These are phyloP conservation scores for Pythium insidiosum DNA, from an alignment of 352 stramenopile genomes.

Conservation along the genomic window DNA sequence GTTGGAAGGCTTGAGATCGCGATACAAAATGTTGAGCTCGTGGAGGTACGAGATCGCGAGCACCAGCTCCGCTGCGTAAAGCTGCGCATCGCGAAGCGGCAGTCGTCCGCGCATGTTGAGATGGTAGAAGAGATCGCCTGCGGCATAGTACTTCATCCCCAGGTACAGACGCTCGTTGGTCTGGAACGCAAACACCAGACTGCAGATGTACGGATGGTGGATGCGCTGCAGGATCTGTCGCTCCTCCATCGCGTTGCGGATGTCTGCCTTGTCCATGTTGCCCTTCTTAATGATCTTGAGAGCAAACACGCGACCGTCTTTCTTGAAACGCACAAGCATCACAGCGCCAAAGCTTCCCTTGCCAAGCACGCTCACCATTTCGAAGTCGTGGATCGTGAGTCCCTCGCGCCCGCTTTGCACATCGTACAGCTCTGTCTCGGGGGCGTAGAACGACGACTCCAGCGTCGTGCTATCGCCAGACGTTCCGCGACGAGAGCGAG, in stretches of 20 bases:
- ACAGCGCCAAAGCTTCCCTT: constrained; percentile 85
- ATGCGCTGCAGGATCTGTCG: constrained; percentile 85
- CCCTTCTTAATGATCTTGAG: constrained; percentile 89
- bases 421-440: constrained; percentile 16
- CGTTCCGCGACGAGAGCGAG: constrained; percentile 6
- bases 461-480: constrained; percentile 15
- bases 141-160: constrained; percentile 88
- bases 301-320: constrained; percentile 81
- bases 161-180: constrained; percentile 85
- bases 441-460: constrained; percentile 9
- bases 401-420: no score
- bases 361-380: constrained; percentile 84
- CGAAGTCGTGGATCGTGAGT: constrained; percentile 86
- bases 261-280: constrained; percentile 80
- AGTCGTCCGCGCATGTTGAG: constrained; percentile 77
- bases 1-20: constrained; percentile 85
- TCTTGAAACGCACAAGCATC: constrained; percentile 87
- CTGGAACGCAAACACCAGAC: constrained; percentile 83
- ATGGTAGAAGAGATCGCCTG: constrained; percentile 85
- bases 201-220: constrained; percentile 85
- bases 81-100: constrained; percentile 44
- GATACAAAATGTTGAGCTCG: constrained; percentile 85
- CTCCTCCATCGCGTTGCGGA: constrained; percentile 85
- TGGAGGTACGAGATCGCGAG: constrained; percentile 86
- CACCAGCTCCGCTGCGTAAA: constrained; percentile 83